Evolutionary conservation across 805 yeast genomes (phyloP).

Genomic region (Saturnispora sanitii): DNA sequence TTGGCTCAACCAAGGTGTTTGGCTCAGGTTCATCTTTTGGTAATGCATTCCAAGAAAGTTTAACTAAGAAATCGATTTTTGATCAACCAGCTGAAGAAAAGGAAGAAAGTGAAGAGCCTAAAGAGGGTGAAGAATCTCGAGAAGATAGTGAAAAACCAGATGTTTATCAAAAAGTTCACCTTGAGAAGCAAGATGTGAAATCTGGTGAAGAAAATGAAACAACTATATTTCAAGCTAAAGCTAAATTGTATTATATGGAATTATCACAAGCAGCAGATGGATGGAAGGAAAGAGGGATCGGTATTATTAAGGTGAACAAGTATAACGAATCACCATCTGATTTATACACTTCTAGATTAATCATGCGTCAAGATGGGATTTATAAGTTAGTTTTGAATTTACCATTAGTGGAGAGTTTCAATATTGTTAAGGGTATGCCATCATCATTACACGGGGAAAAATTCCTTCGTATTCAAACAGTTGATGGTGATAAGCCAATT

Average conservation of each 20-base stretch:
- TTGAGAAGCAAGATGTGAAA: constrained; percentile 47
- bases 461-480: constrained; percentile 65
- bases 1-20: constrained; percentile 20
- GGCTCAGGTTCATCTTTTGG: constrained; percentile 39
- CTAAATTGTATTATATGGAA: constrained; percentile 70
- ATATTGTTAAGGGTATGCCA: constrained; percentile 70
- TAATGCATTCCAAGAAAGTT: constrained; percentile 46
- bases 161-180: constrained; percentile 47
- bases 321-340: constrained; percentile 22
- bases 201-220: constrained; percentile 91
- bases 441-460: constrained; percentile 79
- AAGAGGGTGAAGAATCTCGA: constrained; percentile 20
- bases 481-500: constrained; percentile 53
- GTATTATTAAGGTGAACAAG: constrained; percentile 70
- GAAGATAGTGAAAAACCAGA: constrained; percentile 19
- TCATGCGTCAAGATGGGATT: constrained; percentile 87
- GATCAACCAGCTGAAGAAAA: constrained; percentile 25
- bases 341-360: constrained; percentile 47
- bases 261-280: constrained; percentile 58
- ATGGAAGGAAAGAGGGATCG: constrained; percentile 95
- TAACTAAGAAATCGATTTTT: constrained; percentile 48
- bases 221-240: constrained; percentile 56
- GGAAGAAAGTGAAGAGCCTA: constrained; percentile 16
- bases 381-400: constrained; percentile 73
- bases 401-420: constrained; percentile 52